phyloP scores from a whole-genome alignment of 2,329 filamentous ascomycete species.

The Talaromyces sp. region DNA sequence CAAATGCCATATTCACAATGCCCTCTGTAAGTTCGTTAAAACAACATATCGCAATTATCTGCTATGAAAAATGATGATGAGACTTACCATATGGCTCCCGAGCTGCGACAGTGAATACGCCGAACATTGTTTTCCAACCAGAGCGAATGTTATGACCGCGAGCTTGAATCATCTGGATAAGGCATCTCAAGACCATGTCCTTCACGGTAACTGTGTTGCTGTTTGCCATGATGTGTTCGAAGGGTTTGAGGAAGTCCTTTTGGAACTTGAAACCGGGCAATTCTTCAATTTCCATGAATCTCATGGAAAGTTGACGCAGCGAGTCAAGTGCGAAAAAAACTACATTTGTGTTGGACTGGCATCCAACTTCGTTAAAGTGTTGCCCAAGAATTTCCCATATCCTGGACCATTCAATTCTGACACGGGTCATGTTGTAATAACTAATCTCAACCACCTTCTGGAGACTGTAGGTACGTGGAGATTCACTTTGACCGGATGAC shows the following conservation, averaged over 20 bases:
- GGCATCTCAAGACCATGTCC: slow-evolving; percentile 90
- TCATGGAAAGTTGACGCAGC: slow-evolving; percentile 91
- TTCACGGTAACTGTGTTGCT: slow-evolving; percentile 89
- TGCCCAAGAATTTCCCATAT: slow-evolving; percentile 98
- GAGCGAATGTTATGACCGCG: slow-evolving; percentile 94
- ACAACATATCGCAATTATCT: neutral
- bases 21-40: slow-evolving; percentile 56
- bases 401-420: slow-evolving; percentile 96
- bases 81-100: slow-evolving; percentile 73
- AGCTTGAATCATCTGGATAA: slow-evolving; percentile 99
- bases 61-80: neutral
- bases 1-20: slow-evolving; percentile 94
- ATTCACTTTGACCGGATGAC: slow-evolving; percentile 92
- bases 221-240: slow-evolving; percentile 95
- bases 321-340: slow-evolving; percentile 98
- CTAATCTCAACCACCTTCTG: slow-evolving; percentile 98
- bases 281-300: slow-evolving; percentile 98
- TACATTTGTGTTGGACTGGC: slow-evolving; percentile 91
- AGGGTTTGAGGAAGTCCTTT: slow-evolving; percentile 97
- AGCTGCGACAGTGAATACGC: slow-evolving; percentile 93
- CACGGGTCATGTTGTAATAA: slow-evolving; percentile 99
- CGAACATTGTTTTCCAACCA: slow-evolving; percentile 99
- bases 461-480: slow-evolving; percentile 90
- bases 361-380: slow-evolving; percentile 97
- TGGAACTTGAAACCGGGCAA: slow-evolving; percentile 99